phyloP scores from a whole-genome alignment of 2,329 filamentous ascomycete species.

The Phialemoniopsis sp. region DNA sequence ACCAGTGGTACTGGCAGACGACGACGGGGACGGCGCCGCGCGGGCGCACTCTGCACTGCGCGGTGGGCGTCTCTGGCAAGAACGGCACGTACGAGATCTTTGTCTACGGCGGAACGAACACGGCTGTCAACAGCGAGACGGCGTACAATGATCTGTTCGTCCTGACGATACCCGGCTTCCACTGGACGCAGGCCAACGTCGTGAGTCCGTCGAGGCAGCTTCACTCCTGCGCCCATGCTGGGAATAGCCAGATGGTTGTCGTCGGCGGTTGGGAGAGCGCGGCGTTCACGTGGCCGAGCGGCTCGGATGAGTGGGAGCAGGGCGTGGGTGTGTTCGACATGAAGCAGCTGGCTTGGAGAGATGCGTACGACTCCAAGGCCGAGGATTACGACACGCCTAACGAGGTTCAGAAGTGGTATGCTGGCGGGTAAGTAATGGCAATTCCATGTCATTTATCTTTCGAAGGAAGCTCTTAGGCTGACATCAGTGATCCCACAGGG shows the following conservation, averaged over 20 bases:
- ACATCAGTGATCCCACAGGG: too few species aligned
- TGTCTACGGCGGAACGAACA: constrained; percentile 8
- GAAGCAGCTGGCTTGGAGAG: constrained; percentile 3
- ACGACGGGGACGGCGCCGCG: constrained; percentile 6
- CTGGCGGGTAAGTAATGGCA: too few species aligned
- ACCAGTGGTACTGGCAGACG: constrained; percentile 6
- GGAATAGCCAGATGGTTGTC: constrained; percentile 9
- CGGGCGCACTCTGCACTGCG: constrained; percentile 4
- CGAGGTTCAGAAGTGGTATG: too few species aligned
- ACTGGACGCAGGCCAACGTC: constrained; percentile 5
- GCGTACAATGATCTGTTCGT: constrained; percentile 7
- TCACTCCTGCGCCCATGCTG: constrained; percentile 5
- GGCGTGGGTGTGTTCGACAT: constrained; percentile 5
- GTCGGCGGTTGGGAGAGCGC: constrained; percentile 3
- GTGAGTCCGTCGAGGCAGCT: not conserved
- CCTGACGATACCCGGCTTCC: constrained; percentile 9
- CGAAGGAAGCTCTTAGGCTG: too few species aligned
- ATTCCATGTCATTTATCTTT: too few species aligned
- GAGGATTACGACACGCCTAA: not conserved
- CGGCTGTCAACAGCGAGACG: not conserved
- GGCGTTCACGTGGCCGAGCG: not conserved
- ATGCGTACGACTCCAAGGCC: constrained; percentile 1
- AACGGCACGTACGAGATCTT: constrained; percentile 11
- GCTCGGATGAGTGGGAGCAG: constrained; percentile 2
- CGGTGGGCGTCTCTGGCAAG: constrained; percentile 3